These are phyloP conservation scores for Monarda citriodora DNA, from an alignment of 305 asterid species.

Conservation along the genomic window DNA sequence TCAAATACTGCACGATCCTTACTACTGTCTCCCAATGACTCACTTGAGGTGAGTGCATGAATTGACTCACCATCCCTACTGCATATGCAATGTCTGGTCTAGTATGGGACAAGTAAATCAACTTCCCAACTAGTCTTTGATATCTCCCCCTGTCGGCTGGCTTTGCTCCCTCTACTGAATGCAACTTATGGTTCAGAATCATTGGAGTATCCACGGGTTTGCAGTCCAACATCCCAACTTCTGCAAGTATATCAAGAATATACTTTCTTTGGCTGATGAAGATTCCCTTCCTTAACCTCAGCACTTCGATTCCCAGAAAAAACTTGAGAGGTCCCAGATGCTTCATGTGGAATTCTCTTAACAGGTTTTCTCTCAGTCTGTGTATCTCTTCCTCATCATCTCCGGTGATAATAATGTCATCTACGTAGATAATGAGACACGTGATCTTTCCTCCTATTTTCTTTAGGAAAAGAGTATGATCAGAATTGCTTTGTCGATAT, in stretches of 20 bases:
- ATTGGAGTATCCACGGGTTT: neutral
- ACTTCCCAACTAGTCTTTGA: neutral
- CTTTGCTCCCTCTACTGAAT: neutral
- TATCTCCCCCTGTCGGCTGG: neutral
- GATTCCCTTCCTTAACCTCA: neutral
- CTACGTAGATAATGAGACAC: neutral
- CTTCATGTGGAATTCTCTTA: too few relatives aligned
- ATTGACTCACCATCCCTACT: too few relatives aligned
- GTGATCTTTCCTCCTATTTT: neutral
- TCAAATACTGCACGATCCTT: neutral
- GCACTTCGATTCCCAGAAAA: neutral
- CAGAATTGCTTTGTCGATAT: neutral
- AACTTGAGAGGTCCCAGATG: neutral
- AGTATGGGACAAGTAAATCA: too few relatives aligned
- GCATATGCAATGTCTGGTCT: too few relatives aligned
- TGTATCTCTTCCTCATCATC: neutral
- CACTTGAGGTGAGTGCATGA: too few relatives aligned
- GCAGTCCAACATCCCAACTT: neutral
- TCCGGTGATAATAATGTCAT: neutral
- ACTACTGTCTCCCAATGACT: neutral
- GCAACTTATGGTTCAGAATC: neutral
- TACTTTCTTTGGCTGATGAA: neutral
- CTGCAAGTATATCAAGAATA: neutral
- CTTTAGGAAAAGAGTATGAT: slow-evolving; percentile 6
- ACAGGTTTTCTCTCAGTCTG: too few relatives aligned